Conservation (phyloP, 352 stramenopile species). For the Phytopythium helicoides region DNA sequence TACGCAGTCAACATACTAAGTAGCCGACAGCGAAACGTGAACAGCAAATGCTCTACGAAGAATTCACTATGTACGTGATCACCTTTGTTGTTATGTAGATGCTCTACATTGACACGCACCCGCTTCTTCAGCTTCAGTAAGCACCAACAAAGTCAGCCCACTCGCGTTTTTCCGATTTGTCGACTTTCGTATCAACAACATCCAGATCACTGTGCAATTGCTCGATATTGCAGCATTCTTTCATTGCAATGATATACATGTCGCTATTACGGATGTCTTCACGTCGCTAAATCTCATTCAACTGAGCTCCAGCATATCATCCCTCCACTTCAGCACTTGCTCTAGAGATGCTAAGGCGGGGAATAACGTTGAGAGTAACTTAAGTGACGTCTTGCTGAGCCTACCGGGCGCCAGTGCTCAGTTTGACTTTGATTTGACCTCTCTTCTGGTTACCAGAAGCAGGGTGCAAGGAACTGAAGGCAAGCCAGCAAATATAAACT, state of each 20-base stretch:
- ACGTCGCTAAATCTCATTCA: conserved; percentile 47
- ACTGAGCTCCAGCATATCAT: conserved; percentile 28
- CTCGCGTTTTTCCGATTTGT: conserved; percentile 68
- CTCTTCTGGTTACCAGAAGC: background rate
- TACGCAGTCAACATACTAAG: conserved; percentile 23
- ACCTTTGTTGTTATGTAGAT: background rate
- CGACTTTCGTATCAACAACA: conserved; percentile 38
- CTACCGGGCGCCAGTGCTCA: background rate
- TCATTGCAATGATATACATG: conserved; percentile 35
- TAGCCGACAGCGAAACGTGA: conserved; percentile 6
- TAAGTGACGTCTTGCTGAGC: background rate
- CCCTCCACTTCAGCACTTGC: conserved; percentile 10
- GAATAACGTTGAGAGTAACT: background rate
- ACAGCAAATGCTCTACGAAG: background rate
- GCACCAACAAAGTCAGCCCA: conserved; percentile 26
- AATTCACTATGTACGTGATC: background rate
- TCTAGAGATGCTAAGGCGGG: no score
- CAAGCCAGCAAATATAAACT: background rate
- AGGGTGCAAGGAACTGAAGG: background rate
- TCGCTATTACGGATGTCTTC: conserved; percentile 63
- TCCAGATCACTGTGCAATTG: conserved; percentile 31
- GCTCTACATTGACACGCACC: no score
- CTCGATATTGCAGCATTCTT: conserved; percentile 34
- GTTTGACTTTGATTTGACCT: conserved; percentile 2
- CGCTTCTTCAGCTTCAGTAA: conserved; percentile 8